A percentile compares a stretch with the other conserved stretches of the same genome.
Conservation (phyloP, 2,329 filamentous ascomycete genomes). For the Podosphaera leucotricha region DNA sequence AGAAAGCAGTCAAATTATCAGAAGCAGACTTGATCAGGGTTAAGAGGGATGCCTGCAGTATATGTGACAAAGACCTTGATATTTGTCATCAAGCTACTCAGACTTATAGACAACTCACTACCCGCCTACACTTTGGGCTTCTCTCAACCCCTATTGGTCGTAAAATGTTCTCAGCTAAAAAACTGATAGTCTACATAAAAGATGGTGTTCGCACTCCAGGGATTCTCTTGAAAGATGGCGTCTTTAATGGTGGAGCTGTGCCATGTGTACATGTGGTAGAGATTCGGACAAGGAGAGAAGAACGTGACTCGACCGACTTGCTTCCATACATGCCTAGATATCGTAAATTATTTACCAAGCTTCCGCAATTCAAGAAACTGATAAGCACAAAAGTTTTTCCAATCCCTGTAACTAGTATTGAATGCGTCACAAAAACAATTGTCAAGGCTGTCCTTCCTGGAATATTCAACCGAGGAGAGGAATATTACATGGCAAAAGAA, state of each 20-base stretch:
- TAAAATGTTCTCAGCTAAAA: slow-evolving; percentile 50
- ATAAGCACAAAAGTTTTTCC: slow-evolving; percentile 44
- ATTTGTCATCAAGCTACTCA: slow-evolving; percentile 62
- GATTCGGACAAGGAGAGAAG: slow-evolving; percentile 42
- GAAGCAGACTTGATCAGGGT: slow-evolving; percentile 82
- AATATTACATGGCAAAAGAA: slow-evolving; percentile 32
- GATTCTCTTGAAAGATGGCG: slow-evolving; percentile 54
- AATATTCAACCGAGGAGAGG: slow-evolving; percentile 30
- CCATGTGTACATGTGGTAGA: slow-evolving; percentile 60
- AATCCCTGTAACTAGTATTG: slow-evolving; percentile 54
- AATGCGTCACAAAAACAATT: slow-evolving; percentile 56
- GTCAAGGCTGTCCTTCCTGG: slow-evolving; percentile 34
- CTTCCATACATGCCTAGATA: slow-evolving; percentile 61
- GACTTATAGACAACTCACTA: slow-evolving; percentile 55
- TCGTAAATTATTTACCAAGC: slow-evolving; percentile 37
- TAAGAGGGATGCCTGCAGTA: slow-evolving; percentile 59
- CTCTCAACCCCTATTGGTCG: slow-evolving; percentile 63
- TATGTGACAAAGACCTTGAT: slow-evolving; percentile 63
- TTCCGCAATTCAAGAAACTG: slow-evolving; percentile 42
- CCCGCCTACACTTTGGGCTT: slow-evolving; percentile 54
- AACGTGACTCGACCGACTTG: slow-evolving; percentile 59
- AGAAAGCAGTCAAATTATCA: slow-evolving; percentile 78
- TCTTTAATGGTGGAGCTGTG: slow-evolving; percentile 30
- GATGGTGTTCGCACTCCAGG: slow-evolving; percentile 66
- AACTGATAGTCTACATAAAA: slow-evolving; percentile 65